A percentile compares a stretch with the other conserved stretches of the same genome.
Conservation (phyloP, 306 rosid species). For the Vigna mungo region DNA sequence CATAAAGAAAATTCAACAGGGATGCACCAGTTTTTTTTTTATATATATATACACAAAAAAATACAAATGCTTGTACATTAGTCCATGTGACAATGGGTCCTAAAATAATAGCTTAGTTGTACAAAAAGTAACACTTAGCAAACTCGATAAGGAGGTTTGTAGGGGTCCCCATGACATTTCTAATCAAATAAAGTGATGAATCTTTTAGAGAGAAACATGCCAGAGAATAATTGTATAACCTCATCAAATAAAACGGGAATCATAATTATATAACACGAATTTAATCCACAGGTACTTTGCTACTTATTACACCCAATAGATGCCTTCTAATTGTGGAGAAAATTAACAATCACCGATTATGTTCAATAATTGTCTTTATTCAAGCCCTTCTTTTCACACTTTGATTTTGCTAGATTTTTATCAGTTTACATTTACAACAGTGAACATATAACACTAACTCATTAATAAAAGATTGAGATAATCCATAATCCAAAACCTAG, state of each 20-base stretch:
- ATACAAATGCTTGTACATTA: conserved; percentile 31
- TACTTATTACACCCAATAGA: conserved; percentile 23
- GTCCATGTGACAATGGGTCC: conserved; percentile 57
- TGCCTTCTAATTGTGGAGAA: conserved; percentile 37
- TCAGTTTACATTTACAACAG: too few relatives aligned
- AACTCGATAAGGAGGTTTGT: conserved; percentile 40
- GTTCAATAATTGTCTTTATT: conserved; percentile 3
- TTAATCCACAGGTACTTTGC: conserved; percentile 34
- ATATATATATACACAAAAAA: too few relatives aligned
- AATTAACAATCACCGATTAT: conserved; percentile 10
- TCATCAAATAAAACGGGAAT: conserved; percentile 29
- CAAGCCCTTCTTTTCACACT: conserved; percentile 11
- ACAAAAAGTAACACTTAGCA: conserved; percentile 43
- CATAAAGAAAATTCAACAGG: background rate
- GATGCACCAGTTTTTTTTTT: conserved; percentile 19
- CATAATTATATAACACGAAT: conserved; percentile 39
- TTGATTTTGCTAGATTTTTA: background rate
- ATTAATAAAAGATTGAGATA: too few relatives aligned
- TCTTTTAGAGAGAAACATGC: conserved; percentile 27
- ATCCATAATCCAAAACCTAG: too few relatives aligned
- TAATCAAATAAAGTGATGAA: conserved; percentile 12
- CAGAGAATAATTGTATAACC: conserved; percentile 33
- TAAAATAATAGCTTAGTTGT: conserved; percentile 38
- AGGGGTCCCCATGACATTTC: conserved; percentile 29
- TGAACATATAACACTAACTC: too few relatives aligned